phyloP scores from a whole-genome alignment of 257 asterid species.

The Nyctanthes arbortristis region DNA sequence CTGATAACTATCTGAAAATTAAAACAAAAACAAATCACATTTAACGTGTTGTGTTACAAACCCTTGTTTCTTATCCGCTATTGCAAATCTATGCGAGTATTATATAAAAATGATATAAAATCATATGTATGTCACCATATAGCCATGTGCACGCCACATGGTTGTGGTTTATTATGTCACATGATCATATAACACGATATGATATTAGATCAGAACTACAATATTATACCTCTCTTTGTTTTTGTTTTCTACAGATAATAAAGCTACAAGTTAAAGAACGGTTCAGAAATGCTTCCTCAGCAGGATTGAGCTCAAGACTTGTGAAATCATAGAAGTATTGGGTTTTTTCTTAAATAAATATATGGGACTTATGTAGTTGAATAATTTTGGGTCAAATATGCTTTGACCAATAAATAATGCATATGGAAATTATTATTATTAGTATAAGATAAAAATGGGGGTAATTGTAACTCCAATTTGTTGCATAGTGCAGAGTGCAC shows the following conservation, averaged over 20 bases:
- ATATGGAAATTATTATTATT: slow-evolving; percentile 7
- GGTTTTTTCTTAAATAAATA: background rate
- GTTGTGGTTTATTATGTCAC: too few relatives aligned
- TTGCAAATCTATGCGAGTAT: background rate
- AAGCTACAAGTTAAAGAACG: slow-evolving; percentile 26
- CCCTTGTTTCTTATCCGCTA: background rate
- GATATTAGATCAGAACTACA: too few relatives aligned
- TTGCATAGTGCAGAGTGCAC: slow-evolving; percentile 42
- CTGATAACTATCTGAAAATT: too few relatives aligned
- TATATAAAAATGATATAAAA: too few relatives aligned
- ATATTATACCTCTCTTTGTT: background rate
- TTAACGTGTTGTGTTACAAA: too few relatives aligned
- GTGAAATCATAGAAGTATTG: background rate
- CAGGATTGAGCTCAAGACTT: background rate
- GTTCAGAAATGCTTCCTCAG: background rate
- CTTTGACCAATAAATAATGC: slow-evolving; percentile 42
- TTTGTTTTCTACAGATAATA: slow-evolving; percentile 17
- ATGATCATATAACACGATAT: too few relatives aligned
- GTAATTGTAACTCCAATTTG: background rate
- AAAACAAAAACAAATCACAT: too few relatives aligned
- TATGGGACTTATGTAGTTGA: background rate
- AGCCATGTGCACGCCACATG: too few relatives aligned
- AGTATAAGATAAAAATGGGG: too few relatives aligned
- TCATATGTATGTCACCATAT: too few relatives aligned
- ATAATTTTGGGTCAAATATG: slow-evolving; percentile 39